Evolutionary conservation across 148 eudicot genomes (phyloP).

Genomic region (Vaccinium vitisidaea): DNA sequence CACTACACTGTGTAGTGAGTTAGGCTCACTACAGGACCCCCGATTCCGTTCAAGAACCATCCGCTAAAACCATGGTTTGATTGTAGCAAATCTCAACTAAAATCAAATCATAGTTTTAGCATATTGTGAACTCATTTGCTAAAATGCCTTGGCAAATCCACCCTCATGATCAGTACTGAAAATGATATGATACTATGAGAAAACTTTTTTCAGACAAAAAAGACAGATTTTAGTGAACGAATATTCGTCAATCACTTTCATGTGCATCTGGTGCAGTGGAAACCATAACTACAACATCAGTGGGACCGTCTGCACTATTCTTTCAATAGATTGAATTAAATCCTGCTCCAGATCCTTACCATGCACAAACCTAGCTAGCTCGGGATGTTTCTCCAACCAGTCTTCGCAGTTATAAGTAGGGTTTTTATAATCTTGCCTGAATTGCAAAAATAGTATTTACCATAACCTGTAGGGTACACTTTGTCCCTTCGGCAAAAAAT

Average conservation of each 20-base stretch:
- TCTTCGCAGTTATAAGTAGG: background rate
- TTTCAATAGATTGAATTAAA: constrained; percentile 11
- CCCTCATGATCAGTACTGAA: background rate
- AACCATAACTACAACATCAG: background rate
- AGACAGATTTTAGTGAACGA: background rate
- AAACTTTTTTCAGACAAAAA: background rate
- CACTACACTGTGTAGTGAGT: too few species aligned
- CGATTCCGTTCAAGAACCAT: too few species aligned
- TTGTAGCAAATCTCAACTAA: too few species aligned
- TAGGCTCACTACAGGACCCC: too few species aligned
- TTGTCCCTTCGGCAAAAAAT: too few species aligned
- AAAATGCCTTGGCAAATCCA: too few species aligned
- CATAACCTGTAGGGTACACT: background rate
- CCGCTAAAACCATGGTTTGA: too few species aligned
- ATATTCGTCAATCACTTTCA: background rate
- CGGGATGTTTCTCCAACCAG: constrained; percentile 12
- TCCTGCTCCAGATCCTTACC: background rate
- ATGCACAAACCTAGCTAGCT: too few species aligned
- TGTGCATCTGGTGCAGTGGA: background rate
- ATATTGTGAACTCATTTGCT: too few species aligned
- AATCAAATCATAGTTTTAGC: too few species aligned
- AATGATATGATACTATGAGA: background rate
- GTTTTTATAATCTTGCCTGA: too few species aligned
- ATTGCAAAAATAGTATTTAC: background rate
- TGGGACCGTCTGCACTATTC: background rate